Conservation (phyloP, 2,329 filamentous ascomycete genomes). For the Fusarium multiceps region DNA sequence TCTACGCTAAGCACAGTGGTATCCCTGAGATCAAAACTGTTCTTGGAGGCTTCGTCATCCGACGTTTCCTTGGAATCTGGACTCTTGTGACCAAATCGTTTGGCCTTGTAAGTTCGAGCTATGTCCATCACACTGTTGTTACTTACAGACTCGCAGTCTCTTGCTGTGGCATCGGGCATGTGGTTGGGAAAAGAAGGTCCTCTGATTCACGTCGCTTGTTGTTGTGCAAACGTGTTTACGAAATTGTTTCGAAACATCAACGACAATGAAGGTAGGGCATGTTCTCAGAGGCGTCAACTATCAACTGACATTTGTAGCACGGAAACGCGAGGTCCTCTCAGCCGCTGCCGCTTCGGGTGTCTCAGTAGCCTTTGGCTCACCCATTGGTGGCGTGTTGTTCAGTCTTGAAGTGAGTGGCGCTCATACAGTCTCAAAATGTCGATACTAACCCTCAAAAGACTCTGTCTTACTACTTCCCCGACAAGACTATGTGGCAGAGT, state of each 20-base stretch:
- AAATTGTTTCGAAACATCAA: slow-evolving; percentile 85
- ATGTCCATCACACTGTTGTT: neutral
- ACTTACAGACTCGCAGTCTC: slow-evolving; percentile 67
- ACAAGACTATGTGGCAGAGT: slow-evolving; percentile 99
- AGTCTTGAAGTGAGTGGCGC: slow-evolving; percentile 76
- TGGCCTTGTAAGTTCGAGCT: slow-evolving; percentile 72
- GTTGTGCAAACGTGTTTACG: slow-evolving; percentile 93
- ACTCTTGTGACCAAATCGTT: slow-evolving; percentile 90
- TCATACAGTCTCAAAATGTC: neutral
- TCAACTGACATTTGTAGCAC: slow-evolving; percentile 64
- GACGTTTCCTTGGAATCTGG: slow-evolving; percentile 86
- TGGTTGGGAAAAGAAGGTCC: slow-evolving; percentile 98
- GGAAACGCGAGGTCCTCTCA: slow-evolving; percentile 92
- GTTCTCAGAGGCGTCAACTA: neutral
- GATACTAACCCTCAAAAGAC: slow-evolving; percentile 12
- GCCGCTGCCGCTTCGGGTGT: slow-evolving; percentile 93
- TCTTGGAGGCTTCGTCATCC: slow-evolving; percentile 91
- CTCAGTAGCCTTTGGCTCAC: slow-evolving; percentile 92
- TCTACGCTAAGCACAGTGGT: slow-evolving; percentile 92
- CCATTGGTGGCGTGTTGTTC: slow-evolving; percentile 94
- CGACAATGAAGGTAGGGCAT: slow-evolving; percentile 78
- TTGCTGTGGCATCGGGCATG: slow-evolving; percentile 92
- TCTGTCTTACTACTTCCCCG: slow-evolving; percentile 97
- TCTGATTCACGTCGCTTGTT: slow-evolving; percentile 95
- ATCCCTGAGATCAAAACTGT: slow-evolving; percentile 99